A percentile compares a stretch with the other conserved stretches of the same genome.
Conservation (phyloP, 179 eudicot species). For the Spergularia azorica region DNA sequence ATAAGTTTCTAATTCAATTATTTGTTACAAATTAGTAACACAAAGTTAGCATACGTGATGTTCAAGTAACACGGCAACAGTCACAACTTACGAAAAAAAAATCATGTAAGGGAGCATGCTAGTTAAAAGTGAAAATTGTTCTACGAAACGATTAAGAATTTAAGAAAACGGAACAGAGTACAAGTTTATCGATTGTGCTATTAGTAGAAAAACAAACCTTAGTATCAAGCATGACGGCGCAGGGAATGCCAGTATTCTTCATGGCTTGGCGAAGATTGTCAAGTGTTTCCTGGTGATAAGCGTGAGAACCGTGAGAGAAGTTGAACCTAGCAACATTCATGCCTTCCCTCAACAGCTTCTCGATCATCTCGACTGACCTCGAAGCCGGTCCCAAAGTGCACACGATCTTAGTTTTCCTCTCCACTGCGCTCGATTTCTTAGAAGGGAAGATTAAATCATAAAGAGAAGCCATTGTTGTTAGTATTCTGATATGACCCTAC, state of each 20-base stretch:
- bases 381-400: slow-evolving; percentile 77
- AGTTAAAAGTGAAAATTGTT: too few species aligned
- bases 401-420: slow-evolving; percentile 71
- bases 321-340: slow-evolving; percentile 78
- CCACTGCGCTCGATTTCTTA: too few species aligned
- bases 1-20: too few species aligned
- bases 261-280: slow-evolving; percentile 58
- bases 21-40: too few species aligned
- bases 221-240: slow-evolving; percentile 83
- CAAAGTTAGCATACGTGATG: too few species aligned
- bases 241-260: slow-evolving; percentile 64
- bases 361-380: slow-evolving; percentile 58
- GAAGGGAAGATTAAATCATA: too few species aligned
- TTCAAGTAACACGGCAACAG: too few species aligned
- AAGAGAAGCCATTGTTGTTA: too few species aligned
- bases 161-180: background rate
- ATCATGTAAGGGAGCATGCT: too few species aligned
- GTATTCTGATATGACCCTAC: too few species aligned
- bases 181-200: too few species aligned
- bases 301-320: slow-evolving; percentile 73
- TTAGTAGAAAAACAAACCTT: slow-evolving; percentile 37
- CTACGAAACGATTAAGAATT: background rate
- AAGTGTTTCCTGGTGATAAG: slow-evolving; percentile 69
- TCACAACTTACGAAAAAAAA: too few species aligned
- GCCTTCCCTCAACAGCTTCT: slow-evolving; percentile 70